Conservation (phyloP, 1,284 basidiomycete species). For the Papiliotrema fonsecae region DNA sequence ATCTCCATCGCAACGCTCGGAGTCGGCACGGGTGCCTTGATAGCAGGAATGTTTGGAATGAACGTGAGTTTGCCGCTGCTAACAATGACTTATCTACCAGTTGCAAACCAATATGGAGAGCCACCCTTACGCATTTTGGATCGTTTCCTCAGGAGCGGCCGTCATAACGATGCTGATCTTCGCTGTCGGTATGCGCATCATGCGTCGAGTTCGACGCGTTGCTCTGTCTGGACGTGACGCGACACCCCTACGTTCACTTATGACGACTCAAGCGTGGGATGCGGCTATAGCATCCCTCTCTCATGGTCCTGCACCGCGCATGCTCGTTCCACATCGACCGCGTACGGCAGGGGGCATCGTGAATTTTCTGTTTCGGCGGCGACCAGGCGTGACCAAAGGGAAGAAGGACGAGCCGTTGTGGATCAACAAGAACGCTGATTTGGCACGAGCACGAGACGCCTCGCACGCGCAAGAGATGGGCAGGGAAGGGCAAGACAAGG, state of each 20-base stretch:
- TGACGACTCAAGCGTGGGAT: slow-evolving; percentile 3
- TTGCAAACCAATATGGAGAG: slow-evolving; percentile 44
- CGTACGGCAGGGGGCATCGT: background rate
- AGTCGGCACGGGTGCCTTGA: slow-evolving; percentile 82
- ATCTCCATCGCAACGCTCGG: slow-evolving; percentile 93
- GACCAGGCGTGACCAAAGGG: background rate
- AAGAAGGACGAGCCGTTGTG: slow-evolving; percentile 11
- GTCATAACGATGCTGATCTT: slow-evolving; percentile 37
- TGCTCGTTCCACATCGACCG: background rate
- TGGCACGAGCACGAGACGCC: slow-evolving; percentile 18
- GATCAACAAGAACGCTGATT: slow-evolving; percentile 24
- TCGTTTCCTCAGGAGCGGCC: slow-evolving; percentile 37
- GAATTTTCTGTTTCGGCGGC: background rate
- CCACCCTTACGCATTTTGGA: slow-evolving; percentile 45
- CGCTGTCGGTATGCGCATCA: slow-evolving; percentile 33
- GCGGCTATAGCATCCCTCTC: slow-evolving; percentile 1
- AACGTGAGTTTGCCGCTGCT: slow-evolving; percentile 60
- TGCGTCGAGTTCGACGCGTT: slow-evolving; percentile 41
- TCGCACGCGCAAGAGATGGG: slow-evolving; percentile 3
- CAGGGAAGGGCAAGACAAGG: background rate
- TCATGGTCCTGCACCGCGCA: background rate
- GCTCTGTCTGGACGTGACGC: slow-evolving; percentile 26
- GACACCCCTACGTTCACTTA: background rate
- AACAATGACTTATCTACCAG: slow-evolving; percentile 18
- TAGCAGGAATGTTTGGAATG: slow-evolving; percentile 93